phyloP scores from a whole-genome alignment of 1,284 basidiomycete genomes.

The Ustilago vetiveriae region DNA sequence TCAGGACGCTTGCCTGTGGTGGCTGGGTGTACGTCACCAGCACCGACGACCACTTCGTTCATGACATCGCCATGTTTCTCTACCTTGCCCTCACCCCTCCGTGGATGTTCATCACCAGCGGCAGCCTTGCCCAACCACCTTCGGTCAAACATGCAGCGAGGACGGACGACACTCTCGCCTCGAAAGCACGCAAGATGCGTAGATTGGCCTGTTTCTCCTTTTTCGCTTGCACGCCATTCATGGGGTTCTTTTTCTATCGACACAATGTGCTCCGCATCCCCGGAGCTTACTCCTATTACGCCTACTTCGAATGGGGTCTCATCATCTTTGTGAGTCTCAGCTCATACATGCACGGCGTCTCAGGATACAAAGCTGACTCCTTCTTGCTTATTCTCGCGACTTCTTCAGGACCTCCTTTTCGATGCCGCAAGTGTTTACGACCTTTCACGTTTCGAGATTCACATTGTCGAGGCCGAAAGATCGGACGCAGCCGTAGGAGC shows the following conservation, averaged over 20 bases:
- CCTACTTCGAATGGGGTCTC: conserved; percentile 64
- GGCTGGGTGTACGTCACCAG: conserved; percentile 93
- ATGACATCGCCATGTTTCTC: conserved; percentile 88
- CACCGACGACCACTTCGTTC: conserved; percentile 79
- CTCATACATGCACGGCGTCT: background rate
- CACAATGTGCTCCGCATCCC: conserved; percentile 59
- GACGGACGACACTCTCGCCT: conserved; percentile 19
- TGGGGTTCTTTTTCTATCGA: conserved; percentile 59
- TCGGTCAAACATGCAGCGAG: background rate
- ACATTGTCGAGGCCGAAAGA: conserved; percentile 45
- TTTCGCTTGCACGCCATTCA: conserved; percentile 61
- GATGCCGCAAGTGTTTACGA: conserved; percentile 58
- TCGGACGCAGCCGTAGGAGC: background rate
- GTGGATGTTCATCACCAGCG: conserved; percentile 76
- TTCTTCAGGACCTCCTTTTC: conserved; percentile 58
- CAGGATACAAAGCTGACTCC: background rate
- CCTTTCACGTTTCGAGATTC: conserved; percentile 53
- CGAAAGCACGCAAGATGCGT: conserved; percentile 50
- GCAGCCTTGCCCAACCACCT: conserved; percentile 43
- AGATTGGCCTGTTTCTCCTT: conserved; percentile 48
- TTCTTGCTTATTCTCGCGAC: background rate
- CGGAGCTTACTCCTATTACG: conserved; percentile 60
- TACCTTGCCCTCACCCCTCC: conserved; percentile 67
- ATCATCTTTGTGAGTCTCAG: conserved; percentile 54
- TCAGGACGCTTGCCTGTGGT: conserved; percentile 83